Conservation (phyloP, 257 asterid genomes). For the Leptodermis oblonga region DNA sequence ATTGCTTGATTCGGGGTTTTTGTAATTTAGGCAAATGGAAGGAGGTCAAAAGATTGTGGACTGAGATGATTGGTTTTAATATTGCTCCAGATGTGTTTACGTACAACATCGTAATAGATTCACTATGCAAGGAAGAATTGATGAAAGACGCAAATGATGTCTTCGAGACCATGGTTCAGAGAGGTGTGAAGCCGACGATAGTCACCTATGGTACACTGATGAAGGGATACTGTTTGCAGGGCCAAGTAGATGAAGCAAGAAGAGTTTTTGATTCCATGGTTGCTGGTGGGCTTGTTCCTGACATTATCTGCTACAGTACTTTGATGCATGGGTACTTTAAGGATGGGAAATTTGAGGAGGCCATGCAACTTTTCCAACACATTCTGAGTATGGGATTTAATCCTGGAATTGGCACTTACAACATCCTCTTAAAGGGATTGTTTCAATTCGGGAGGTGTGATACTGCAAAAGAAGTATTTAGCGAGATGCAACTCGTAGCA, state of each 20-base stretch:
- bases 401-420: slow-evolving; percentile 18
- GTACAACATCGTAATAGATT: not conserved
- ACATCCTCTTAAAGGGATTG: slow-evolving; percentile 24
- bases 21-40: slow-evolving; percentile 7
- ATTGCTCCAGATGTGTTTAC: not conserved
- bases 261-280: slow-evolving; percentile 12
- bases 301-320: slow-evolving; percentile 11
- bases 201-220: not conserved
- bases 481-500: no score
- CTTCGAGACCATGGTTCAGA: slow-evolving; percentile 1
- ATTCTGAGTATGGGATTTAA: slow-evolving; percentile 19
- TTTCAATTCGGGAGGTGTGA: no score
- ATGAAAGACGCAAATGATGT: slow-evolving; percentile 6
- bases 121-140: not conserved
- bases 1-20: not conserved
- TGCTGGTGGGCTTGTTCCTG: slow-evolving; percentile 10
- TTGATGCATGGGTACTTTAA: slow-evolving; percentile 31
- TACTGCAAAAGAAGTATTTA: no score
- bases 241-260: slow-evolving; percentile 6
- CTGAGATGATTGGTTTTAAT: not conserved
- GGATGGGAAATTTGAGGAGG: slow-evolving; percentile 24
- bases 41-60: not conserved
- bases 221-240: not conserved
- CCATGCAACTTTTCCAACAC: slow-evolving; percentile 19
- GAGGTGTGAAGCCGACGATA: not conserved